Evolutionary conservation across 805 yeast species (phyloP), one percentile per base, ranked within the genome.

Genomic region (Metschnikowia matae): DNA sequence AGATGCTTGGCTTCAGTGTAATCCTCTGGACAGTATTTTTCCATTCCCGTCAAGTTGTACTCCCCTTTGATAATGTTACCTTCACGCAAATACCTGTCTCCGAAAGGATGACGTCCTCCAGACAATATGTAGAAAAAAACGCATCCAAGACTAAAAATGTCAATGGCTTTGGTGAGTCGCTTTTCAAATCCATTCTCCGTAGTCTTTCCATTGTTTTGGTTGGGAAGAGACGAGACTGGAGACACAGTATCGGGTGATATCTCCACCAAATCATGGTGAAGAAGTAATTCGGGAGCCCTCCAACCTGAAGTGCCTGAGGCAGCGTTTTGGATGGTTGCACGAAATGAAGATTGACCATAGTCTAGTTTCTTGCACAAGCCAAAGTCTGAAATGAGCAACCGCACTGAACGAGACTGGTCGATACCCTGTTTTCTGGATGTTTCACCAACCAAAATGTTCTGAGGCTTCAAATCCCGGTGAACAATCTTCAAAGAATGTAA

Each of bases 291-390:
- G 0, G 99, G 99, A 0, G 99, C 98, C 59, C 97, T 79, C 99
- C 99, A 94, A 3, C 99, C 99, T 3, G 94, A 81, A 0, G 99
- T 94, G 1, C 99, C 99, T 53, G 70, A 70, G 0, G 97, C 96
- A 17, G 96, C 95, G 60, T 89, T 84, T 33, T 89, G 90, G 0
- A 94, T 85, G 0, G 96, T 92, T 0, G 97, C 96, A 54, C 92
- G 79, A 66, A 92, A 92, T 1, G 96, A 88, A 1, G 96, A 87
- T 66, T 94, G 97, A 59, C 90, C 98, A 14, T 84, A 81, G 54
- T 94, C 99, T 46, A 94, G 71, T 62, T 87, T 87, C 63, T 92
- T 91, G 65, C 99, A 94, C 7, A 94, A 77, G 0, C 99, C 99
- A 71, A 94, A 94, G 67, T 94, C 99, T 0, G 97, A 90, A 26